These are phyloP conservation scores for Xerocomus brunneocitrinus DNA, from an alignment of 768 basidiomycete genomes.

Conservation along the genomic window DNA sequence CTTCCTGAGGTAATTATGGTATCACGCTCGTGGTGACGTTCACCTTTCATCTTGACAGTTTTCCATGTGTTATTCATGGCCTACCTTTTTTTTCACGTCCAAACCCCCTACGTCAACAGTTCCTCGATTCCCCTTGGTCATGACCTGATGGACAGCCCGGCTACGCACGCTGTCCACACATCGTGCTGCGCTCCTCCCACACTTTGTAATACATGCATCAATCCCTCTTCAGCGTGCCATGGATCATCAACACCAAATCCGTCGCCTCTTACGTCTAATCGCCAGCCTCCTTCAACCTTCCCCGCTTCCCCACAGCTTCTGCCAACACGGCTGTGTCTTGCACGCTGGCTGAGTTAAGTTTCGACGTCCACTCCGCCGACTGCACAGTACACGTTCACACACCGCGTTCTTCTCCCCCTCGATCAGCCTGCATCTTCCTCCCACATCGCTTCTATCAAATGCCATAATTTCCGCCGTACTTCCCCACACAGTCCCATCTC, in stretches of 20 bases:
- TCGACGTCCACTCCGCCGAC: conserved; percentile 4
- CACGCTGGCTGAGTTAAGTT: neutral
- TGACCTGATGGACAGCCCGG: neutral
- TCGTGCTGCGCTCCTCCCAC: neutral
- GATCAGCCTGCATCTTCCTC: conserved; percentile 20
- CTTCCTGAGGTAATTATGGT: conserved; percentile 14
- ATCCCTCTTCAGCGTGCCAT: neutral
- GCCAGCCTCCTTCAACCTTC: conserved; percentile 18
- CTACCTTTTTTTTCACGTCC: neutral
- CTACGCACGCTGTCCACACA: neutral
- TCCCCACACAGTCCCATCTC: conserved; percentile 6
- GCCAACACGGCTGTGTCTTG: neutral
- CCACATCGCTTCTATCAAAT: conserved; percentile 17
- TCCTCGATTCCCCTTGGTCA: neutral
- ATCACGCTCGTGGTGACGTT: conserved; percentile 6
- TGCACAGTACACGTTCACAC: conserved; percentile 7
- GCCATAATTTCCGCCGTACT: conserved; percentile 18
- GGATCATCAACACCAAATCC: conserved; percentile 3
- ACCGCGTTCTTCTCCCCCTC: conserved; percentile 7
- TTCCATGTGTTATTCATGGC: conserved; percentile 10
- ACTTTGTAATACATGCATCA: neutral
- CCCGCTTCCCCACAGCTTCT: conserved; percentile 22
- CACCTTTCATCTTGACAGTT: conserved; percentile 2
- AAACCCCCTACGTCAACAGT: neutral
- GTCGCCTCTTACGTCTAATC: conserved; percentile 5